Conservation (phyloP, 495 filamentous ascomycete genomes). For the Jackrogersella multiformis region DNA sequence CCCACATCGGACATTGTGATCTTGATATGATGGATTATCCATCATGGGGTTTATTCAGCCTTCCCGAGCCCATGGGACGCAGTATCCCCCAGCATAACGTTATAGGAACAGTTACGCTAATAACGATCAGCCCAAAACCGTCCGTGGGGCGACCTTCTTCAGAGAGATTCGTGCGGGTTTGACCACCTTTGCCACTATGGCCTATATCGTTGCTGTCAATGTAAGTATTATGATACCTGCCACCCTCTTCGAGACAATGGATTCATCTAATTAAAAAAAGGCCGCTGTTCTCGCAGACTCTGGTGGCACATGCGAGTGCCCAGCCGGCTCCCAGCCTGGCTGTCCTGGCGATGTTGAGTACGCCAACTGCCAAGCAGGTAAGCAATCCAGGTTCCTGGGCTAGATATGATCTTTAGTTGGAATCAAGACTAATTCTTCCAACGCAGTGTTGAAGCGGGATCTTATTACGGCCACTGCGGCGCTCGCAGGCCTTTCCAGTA, state of each 20-base stretch:
- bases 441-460: slow-evolving; percentile 72
- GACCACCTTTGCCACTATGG: slow-evolving; percentile 87
- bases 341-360: slow-evolving; percentile 67
- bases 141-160: slow-evolving; percentile 69
- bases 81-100: neutral
- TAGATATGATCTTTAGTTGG: neutral
- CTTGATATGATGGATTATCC: slow-evolving; percentile 3
- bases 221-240: slow-evolving; percentile 43
- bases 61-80: neutral
- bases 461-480: slow-evolving; percentile 81
- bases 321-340: slow-evolving; percentile 53
- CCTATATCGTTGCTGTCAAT: slow-evolving; percentile 75
- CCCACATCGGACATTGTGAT: neutral
- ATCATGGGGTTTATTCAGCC: neutral
- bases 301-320: slow-evolving; percentile 77
- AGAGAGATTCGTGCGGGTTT: slow-evolving; percentile 82
- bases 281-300: slow-evolving; percentile 65
- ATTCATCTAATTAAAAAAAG: slow-evolving; percentile 50
- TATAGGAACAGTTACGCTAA: slow-evolving; percentile 9
- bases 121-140: slow-evolving; percentile 63
- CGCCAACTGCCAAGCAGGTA: slow-evolving; percentile 60
- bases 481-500: slow-evolving; percentile 64
- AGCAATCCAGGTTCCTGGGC: slow-evolving; percentile 3
- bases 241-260: slow-evolving; percentile 44
- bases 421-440: slow-evolving; percentile 17